These are phyloP conservation scores for Saccharomycopsis microspora DNA, from an alignment of 805 yeast genomes.

Conservation along the genomic window DNA sequence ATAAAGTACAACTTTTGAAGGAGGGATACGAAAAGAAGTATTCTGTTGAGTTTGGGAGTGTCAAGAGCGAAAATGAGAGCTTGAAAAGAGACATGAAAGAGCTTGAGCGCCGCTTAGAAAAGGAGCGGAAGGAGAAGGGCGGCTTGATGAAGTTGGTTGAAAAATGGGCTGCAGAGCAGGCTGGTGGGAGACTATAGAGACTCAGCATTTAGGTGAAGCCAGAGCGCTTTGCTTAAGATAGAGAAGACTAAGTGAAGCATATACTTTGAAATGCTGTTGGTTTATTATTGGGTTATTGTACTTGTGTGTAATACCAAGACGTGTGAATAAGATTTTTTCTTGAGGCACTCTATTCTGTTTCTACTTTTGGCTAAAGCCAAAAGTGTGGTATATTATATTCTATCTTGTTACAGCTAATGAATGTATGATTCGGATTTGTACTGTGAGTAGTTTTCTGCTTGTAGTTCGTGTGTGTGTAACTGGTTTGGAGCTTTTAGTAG, in stretches of 20 bases:
- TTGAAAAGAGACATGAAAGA: constrained; percentile 42
- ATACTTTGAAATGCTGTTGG: not conserved
- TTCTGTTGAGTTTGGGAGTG: constrained; percentile 31
- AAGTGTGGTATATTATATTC: no score
- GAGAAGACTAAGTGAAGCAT: no score
- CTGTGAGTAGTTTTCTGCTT: no score
- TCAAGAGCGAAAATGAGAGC: constrained; percentile 32
- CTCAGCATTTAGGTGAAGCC: not conserved
- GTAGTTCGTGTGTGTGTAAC: no score
- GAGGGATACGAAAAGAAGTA: constrained; percentile 46
- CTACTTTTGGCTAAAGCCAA: no score
- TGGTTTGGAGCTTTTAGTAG: no score
- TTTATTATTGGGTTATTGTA: not conserved
- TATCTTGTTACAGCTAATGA: no score
- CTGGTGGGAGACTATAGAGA: not conserved
- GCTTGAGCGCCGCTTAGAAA: constrained; percentile 33
- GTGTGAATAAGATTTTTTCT: no score
- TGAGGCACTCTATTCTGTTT: no score
- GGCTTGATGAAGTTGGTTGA: constrained; percentile 45
- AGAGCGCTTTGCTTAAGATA: no score
- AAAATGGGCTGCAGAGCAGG: constrained; percentile 7
- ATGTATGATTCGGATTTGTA: no score
- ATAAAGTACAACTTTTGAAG: constrained; percentile 52
- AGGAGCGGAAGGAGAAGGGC: constrained; percentile 46
- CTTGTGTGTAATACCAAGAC: no score